Evolutionary conservation across 345 rosid species (phyloP), one percentile per base, ranked within the genome.

Genomic region (Hibiscus tridactylites): DNA sequence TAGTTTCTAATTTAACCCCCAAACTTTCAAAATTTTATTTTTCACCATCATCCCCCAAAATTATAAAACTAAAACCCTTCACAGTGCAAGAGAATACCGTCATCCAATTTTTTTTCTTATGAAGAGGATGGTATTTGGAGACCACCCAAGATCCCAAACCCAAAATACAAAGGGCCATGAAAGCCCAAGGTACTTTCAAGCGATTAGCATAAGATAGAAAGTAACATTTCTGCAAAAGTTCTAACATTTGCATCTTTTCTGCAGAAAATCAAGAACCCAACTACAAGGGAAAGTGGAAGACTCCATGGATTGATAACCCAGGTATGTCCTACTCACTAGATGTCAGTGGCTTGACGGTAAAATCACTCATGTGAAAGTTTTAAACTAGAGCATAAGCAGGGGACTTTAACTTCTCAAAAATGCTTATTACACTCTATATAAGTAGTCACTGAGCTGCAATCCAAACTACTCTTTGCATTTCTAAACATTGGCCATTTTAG

Each of bases 131-230:
- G 94, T 76, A 71, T 79, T 26, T 91, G 97, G 97, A 84, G 76
- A 75, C 75, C 85, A 35, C 89, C 92, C 4, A 91, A 77, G 81
- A 77, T 88, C 54, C 87, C 88, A 50, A 91, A 91, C 79, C 94
- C 94, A 42, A 83, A 77, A 15, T 91, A 80, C 77, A 91, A 85
- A 77, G 94, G 97, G 78, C 79, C 91, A 70, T 91, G 97, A 94
- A 91, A 86, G 83, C 77, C 81, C 58, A 88, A 86, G 91, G 92
- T 91, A 58, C 56, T 46, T 73, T 66, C 58, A 58, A 74, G 47
- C 46, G 19, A 21, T 58, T 29, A 17, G 39, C 63, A 17, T n/a
- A 63, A 71, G 39, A 63, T 44, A 42, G 3, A 16, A 50, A 13
- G 63, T 52, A 47, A 37, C 6, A 71, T 50, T 46, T 49, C 68